Base-by-base conservation (phyloP, 495 filamentous ascomycete species). In the Parathielavia appendiculata region DNA sequence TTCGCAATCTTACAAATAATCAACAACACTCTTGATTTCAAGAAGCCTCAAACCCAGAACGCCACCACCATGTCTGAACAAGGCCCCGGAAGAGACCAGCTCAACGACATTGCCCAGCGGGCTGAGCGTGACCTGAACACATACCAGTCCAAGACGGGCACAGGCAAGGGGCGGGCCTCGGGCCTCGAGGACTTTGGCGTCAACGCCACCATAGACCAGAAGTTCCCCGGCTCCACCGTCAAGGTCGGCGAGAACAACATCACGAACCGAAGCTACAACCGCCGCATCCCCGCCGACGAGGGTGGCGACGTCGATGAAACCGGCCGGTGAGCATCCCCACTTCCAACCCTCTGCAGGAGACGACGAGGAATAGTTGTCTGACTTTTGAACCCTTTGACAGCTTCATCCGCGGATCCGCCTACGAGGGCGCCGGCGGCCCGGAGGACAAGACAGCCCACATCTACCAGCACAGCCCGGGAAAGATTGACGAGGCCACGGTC, bases 51-150 rank as follows among this genome's bases (percentile, higher is more conserved):
- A n/a, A 26, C 22, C 23, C 44, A 5, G 32, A 22, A 49, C 20
- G 26, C 40, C 0, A 23, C 8, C 43, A 46, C 41, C 26, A 60
- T 60, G 57, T 54, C 57, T 9, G 43, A 50, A 50, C 40, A 17
- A 43, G 58, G 17, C 38, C 54, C 54, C 32, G 44, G 44, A 47
- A 56, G 48, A 17, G 53, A 55, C 26, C 41, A 63, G 16, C 59
- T 67, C 40, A 50, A 61, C 17, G 51, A 68, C 40, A 71, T 80
- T 50, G 75, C 78, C 60, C 62, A 70, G 20, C 63, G 73, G 53
- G 78, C 78, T 16, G 76, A 81, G 67, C 69, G 61, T 23, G 78
- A 79, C 59, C 70, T 81, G 44, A 78, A 78, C 64, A 71, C 64
- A 20, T 70, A 75, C 60, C 64, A 69, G 32, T 57, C 73, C 43